These are phyloP conservation scores for Ciborinia camelliae DNA, from an alignment of 2,329 filamentous ascomycete species.

Conservation along the genomic window DNA sequence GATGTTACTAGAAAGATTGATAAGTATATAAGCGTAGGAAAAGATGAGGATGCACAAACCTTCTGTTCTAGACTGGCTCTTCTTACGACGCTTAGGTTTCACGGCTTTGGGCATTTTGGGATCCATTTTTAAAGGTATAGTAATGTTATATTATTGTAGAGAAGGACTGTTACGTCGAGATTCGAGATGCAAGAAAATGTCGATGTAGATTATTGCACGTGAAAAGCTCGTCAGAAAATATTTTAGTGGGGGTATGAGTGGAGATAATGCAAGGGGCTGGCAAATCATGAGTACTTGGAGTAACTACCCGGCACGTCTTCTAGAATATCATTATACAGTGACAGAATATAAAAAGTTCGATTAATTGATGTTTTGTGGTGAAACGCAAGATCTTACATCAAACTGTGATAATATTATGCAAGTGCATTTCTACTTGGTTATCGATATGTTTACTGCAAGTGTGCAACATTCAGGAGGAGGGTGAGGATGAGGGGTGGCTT, in stretches of 20 bases:
- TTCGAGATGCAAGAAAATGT: background rate
- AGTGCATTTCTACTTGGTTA: background rate
- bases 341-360: background rate
- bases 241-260: background rate
- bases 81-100: conserved; percentile 19
- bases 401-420: too few relatives aligned
- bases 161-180: background rate
- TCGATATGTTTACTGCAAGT: background rate
- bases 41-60: conserved; percentile 7
- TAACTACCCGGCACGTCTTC: background rate
- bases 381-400: too few relatives aligned
- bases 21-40: background rate
- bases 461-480: too few relatives aligned
- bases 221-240: conserved; percentile 17
- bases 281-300: background rate
- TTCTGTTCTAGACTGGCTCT: conserved; percentile 20
- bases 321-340: background rate
- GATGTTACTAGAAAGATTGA: background rate
- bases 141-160: background rate
- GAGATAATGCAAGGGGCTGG: background rate
- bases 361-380: too few relatives aligned
- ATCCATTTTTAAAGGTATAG: conserved; percentile 5
- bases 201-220: background rate
- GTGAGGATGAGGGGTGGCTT: too few relatives aligned
- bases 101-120: background rate